Conservation (phyloP, 176 grass and related monocot species). For the Eragrostis curvula region DNA sequence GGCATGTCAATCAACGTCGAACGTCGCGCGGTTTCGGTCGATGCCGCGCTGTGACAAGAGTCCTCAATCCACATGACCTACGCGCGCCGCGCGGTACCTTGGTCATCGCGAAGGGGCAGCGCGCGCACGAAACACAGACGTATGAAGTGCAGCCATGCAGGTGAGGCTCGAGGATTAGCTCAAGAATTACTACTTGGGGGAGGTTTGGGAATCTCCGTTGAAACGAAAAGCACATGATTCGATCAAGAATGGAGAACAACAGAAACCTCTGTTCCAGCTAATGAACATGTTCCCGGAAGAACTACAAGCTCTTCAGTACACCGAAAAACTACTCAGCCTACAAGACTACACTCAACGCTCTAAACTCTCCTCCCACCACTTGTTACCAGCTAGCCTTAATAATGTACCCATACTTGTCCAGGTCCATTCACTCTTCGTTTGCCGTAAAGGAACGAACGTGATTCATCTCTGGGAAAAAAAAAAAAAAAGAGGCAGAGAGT, state of each 20-base stretch:
- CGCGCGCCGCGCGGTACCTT: too few species aligned
- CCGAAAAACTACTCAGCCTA: constrained; percentile 52
- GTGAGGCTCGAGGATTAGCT: background rate
- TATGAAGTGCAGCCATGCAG: too few species aligned
- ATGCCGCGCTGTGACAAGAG: background rate
- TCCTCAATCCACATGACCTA: too few species aligned
- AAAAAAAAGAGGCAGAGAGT: too few species aligned
- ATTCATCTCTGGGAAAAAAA: background rate
- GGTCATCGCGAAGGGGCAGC: background rate
- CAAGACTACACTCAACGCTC: constrained; percentile 49
- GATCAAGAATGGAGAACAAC: constrained; percentile 37
- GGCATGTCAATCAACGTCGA: constrained; percentile 1
- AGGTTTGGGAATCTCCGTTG: background rate
- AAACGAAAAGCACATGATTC: background rate
- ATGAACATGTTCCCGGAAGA: constrained; percentile 43
- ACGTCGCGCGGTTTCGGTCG: background rate
- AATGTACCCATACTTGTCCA: constrained; percentile 30
- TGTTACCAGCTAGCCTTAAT: constrained; percentile 22
- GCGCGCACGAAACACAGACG: background rate
- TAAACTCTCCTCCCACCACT: constrained; percentile 16
- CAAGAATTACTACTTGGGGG: background rate
- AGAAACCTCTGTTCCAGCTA: constrained; percentile 25
- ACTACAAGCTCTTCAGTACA: constrained; percentile 52
- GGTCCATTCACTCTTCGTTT: background rate
- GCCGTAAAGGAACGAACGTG: constrained; percentile 20